Conservation (phyloP, 1,284 basidiomycete species). For the Apiotrichum veenhuisii region DNA sequence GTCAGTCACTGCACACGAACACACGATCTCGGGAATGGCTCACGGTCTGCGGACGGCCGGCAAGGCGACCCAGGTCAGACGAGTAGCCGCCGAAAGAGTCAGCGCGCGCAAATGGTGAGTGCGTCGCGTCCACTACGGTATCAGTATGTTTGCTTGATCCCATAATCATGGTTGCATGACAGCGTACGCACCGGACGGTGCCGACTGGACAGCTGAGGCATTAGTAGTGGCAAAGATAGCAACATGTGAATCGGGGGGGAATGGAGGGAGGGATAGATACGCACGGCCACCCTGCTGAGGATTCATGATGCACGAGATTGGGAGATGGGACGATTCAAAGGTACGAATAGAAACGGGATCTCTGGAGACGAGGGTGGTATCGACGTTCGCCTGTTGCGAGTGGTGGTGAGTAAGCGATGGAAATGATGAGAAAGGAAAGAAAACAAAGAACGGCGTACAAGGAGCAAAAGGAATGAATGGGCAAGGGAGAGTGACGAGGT, state of each 20-base stretch:
- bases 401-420: too few relatives aligned
- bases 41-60: conserved; percentile 75
- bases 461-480: too few relatives aligned
- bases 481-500: too few relatives aligned
- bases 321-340: neutral
- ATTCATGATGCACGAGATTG: conserved; percentile 1
- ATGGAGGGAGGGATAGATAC: neutral
- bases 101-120: conserved; percentile 68
- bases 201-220: conserved; percentile 9
- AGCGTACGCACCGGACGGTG: neutral
- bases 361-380: too few relatives aligned
- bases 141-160: neutral
- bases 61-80: conserved; percentile 62
- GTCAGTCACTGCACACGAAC: neutral
- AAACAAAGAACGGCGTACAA: too few relatives aligned
- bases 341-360: too few relatives aligned
- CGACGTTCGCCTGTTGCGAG: too few relatives aligned
- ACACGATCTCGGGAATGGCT: conserved; percentile 39
- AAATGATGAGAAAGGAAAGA: too few relatives aligned
- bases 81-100: conserved; percentile 55
- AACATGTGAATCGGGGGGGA: neutral
- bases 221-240: neutral
- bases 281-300: conserved; percentile 10
- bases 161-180: neutral
- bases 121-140: conserved; percentile 40